Conservation (phyloP, 768 basidiomycete genomes). For the Candolleomyces eurysporus region DNA sequence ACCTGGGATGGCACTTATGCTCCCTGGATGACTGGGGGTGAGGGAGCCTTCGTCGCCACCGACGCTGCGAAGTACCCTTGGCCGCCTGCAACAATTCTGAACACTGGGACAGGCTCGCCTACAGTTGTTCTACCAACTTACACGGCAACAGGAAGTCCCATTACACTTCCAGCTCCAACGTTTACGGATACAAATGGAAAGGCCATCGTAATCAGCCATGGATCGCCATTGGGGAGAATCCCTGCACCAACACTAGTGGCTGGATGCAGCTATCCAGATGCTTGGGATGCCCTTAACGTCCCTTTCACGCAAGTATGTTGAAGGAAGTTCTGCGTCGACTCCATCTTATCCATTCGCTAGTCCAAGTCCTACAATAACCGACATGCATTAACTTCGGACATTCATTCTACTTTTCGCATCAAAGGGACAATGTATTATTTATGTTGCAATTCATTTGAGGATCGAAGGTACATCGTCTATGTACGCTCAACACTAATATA, state of each 20-base stretch:
- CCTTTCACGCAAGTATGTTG: no score
- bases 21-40: constrained; percentile 56
- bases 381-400: no score
- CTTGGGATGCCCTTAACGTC: constrained; percentile 25
- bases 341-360: no score
- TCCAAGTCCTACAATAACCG: no score
- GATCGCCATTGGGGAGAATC: constrained; percentile 49
- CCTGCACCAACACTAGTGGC: constrained; percentile 44
- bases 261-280: constrained; percentile 56
- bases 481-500: no score
- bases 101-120: constrained; percentile 28
- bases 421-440: no score
- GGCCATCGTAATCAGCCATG: constrained; percentile 40
- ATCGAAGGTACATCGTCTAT: no score
- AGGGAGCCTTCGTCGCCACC: constrained; percentile 30
- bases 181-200: constrained; percentile 35
- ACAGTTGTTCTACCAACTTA: constrained; percentile 54
- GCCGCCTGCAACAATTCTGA: constrained; percentile 59
- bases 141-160: constrained; percentile 61
- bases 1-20: constrained; percentile 39
- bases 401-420: no score
- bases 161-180: constrained; percentile 49
- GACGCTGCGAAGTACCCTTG: constrained; percentile 44
- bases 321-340: no score
- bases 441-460: no score